Base-by-base conservation (phyloP, 2,329 filamentous ascomycete genomes). In the Lachnellula subtilissima region DNA sequence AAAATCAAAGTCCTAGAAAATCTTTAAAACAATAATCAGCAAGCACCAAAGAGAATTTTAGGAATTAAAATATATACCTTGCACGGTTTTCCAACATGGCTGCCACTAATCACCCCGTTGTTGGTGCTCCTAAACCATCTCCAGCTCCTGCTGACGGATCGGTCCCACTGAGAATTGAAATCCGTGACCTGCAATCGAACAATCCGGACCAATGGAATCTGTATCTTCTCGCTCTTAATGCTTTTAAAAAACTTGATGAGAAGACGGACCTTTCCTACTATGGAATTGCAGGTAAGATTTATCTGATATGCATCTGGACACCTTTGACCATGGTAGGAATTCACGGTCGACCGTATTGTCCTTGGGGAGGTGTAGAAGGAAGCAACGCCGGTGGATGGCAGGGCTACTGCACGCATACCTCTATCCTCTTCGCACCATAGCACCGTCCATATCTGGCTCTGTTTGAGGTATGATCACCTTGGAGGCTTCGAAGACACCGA, bases 401-500 rank as follows among this genome's bases (percentile, higher is more conserved):
- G 49, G 65, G 63, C 5, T 95, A 91, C 70, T 95, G 91, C 70
- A 82, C 83, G 14, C 91, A 96, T 71, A 81, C 78, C 23, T 88
- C 87, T 1, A 83, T 86, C 42, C 74, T 94, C 15, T 94, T 96
- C 69, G 83, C 87, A 40, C 80, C 85, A 40, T 95, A 91, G 91
- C 91, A 96, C 75, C 83, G 91, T 50, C 88, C 89, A 1, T 95
- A 93, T 70, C 75, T 94, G 54, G 76, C 81, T 9, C 72, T 87
- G 9, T 84, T 75, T 60, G 78, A 87, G 73, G 80, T 81, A 63
- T 51, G 23, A 17, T 7, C 22, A 36, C 14, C 7, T 9, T 3
- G 8, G 7, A 7, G 42, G 12, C 8, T 4, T 37, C 8, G 17
- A 46, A 14, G 8, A 8, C 23, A 12, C 39, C 37, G 25, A 28